phyloP scores from a whole-genome alignment of 1,284 basidiomycete genomes.

The Ceratorhiza oryzae-sativae region DNA sequence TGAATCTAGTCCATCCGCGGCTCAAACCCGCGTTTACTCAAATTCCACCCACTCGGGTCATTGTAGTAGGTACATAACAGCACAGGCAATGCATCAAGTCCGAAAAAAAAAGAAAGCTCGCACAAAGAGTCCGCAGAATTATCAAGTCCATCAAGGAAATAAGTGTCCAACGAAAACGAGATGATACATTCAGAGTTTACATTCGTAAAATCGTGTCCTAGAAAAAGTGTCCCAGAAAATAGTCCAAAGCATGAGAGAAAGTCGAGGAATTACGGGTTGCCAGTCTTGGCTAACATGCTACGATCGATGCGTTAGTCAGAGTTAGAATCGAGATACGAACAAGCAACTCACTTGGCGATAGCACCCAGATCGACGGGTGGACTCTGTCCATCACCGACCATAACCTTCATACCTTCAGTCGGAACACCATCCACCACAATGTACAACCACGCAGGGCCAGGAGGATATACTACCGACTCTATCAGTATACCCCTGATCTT shows the following conservation, averaged over 20 bases:
- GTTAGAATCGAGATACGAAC: too few relatives aligned
- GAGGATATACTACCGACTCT: conserved; percentile 45
- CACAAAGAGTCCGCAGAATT: background rate
- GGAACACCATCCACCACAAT: conserved; percentile 59
- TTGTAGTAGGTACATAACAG: too few relatives aligned
- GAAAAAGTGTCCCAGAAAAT: background rate
- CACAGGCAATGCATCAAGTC: too few relatives aligned
- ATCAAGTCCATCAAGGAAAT: background rate
- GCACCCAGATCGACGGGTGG: conserved; percentile 45
- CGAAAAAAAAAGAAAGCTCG: background rate
- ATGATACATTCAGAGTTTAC: background rate
- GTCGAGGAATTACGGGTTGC: background rate
- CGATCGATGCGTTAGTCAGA: too few relatives aligned
- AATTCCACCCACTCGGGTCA: too few relatives aligned
- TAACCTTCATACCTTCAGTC: conserved; percentile 55
- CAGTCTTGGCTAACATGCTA: conserved; percentile 18
- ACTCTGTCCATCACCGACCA: conserved; percentile 55
- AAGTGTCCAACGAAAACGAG: background rate
- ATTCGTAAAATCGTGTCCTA: conserved; percentile 6
- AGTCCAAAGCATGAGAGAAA: background rate
- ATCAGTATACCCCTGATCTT: background rate
- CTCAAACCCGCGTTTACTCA: background rate
- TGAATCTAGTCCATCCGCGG: background rate
- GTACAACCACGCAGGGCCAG: conserved; percentile 56
- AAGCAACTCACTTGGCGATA: conserved; percentile 41